Base-by-base conservation (phyloP, 192 early-diverging fungal genomes). In the Coemansia sp. region DNA sequence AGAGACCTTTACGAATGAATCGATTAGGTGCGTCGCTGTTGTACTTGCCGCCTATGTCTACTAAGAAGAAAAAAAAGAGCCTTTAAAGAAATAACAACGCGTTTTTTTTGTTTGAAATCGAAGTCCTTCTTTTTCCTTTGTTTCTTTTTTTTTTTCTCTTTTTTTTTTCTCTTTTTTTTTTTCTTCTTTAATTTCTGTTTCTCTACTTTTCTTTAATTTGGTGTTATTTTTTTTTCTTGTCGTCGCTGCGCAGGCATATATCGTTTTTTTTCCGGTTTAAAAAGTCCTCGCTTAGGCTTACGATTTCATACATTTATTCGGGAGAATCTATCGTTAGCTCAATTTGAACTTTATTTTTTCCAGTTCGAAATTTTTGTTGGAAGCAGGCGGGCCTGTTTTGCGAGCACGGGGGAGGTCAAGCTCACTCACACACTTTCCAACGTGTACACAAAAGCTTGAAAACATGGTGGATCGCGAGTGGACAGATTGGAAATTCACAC, bases 401-500 rank as follows among this genome's bases (percentile, higher is more conserved):
- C 19, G 46, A 48, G 46, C 46, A 24, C 24, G 24, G 24, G 24
- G 24, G 24, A 24, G 19, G 46, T 19, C 19, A 48, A 48, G 46
- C 46, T 22, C 46, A 48, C 19, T 48, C 19, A 48, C 46, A 48
- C 46, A 48, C 41, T 8, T 59, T 65, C 56, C 32, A 66, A 38
- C 59, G 40, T 31, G 24, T 24, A 41, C 53, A 65, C 40, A 56
- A 24, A 40, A 41, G 32, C 36, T 24, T 24, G 1, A 27, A 32
- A 40, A 48, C 62, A 75, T 75, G 68, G 46, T 24, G 4, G 68
- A 70, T 24, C 61, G 53, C 64, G 67, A 69, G 61, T 68, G 62
- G 56, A 75, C 78, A 24, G 78, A 69, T 67, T 87, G 86, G 86
- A 77, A 75, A 32, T 87, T 85, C 65, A 61, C 80, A 29, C 80